These are phyloP conservation scores for Fusarium dlaminii DNA, from an alignment of 2,329 filamentous ascomycete species.

Conservation along the genomic window DNA sequence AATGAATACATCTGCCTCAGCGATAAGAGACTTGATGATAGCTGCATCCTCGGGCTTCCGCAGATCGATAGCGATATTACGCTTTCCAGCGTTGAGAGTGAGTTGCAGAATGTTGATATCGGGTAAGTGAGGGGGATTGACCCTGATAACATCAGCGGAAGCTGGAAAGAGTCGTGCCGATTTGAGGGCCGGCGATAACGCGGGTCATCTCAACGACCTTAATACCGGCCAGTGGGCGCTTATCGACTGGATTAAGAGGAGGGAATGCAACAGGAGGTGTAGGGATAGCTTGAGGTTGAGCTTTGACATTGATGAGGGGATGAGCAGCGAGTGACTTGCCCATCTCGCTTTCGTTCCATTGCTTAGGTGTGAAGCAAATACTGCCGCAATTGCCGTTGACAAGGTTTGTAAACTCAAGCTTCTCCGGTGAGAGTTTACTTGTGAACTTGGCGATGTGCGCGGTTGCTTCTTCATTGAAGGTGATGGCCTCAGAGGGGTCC, in stretches of 20 bases:
- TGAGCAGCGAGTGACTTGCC: slow-evolving; percentile 15
- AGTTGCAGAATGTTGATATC: slow-evolving; percentile 22
- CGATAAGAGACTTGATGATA: slow-evolving; percentile 5
- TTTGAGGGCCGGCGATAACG: slow-evolving; percentile 15
- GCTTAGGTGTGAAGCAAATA: slow-evolving; percentile 9
- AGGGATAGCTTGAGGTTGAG: slow-evolving; percentile 5
- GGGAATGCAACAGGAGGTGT: background rate
- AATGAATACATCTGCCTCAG: slow-evolving; percentile 9
- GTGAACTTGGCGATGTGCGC: slow-evolving; percentile 31
- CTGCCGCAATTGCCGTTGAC: slow-evolving; percentile 12
- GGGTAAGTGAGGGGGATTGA: slow-evolving; percentile 8
- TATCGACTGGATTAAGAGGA: background rate
- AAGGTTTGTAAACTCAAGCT: slow-evolving; percentile 10
- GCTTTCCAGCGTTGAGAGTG: slow-evolving; percentile 15
- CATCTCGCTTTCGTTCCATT: slow-evolving; percentile 25
- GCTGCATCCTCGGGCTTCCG: background rate
- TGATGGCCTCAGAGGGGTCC: background rate
- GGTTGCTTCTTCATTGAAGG: slow-evolving; percentile 41
- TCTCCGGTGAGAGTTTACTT: slow-evolving; percentile 34
- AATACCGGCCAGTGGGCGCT: background rate
- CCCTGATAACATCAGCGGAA: slow-evolving; percentile 4
- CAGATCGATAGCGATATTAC: slow-evolving; percentile 16
- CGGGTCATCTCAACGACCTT: slow-evolving; percentile 22
- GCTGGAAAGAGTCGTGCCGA: slow-evolving; percentile 6
- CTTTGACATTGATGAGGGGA: slow-evolving; percentile 1